Base-by-base conservation (phyloP, 2,329 filamentous ascomycete genomes). In the Microsporum audouinii region DNA sequence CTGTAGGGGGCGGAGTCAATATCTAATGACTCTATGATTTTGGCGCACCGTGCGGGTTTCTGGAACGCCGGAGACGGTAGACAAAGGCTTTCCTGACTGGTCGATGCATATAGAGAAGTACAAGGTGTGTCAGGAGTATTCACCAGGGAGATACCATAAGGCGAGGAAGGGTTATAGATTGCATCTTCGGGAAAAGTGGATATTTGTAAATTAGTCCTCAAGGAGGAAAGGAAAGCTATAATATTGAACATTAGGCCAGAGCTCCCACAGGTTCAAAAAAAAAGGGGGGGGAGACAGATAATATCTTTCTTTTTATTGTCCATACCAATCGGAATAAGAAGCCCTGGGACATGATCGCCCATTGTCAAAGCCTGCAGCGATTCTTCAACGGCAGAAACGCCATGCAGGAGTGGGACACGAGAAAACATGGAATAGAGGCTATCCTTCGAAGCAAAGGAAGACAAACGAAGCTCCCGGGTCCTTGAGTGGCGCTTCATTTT, bases 141-240 rank as follows among this genome's bases (percentile, higher is more conserved):
- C 31, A 55, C 51, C 61, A 78, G 74, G 66, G 86, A 78, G 73
- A 82, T 29, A 17, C 49, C 76, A 87, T 60, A 75, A 61, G 84
- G 76, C 64, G 79, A 84, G 53, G 76, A 67, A 76, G 78, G 69
- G 68, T 55, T 59, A 41, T 68, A 58, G 10, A 63, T 51, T 57
- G 63, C 60, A 39, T 66, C 62, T 14, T 57, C 49, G 5, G 62
- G 61, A 66, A 70, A 59, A 78, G 60, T 61, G n/a, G 77, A 80
- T 62, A 92, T 84, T 67, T 86, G 85, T 60, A 94, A 82, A 70
- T 94, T 94, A 65, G 88, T 88, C 66, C 88, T 85, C 14, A 94
- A 80, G 67, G 89, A 92, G 61, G 85, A 87, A 74, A 94, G 87
- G 78, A 94, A 94, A 31, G 88, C 89, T 94, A 73, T 63, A 53